Evolutionary conservation across 371 early-diverging fungal species (phyloP).

Genomic region (Lichtheimia corymbifera): DNA sequence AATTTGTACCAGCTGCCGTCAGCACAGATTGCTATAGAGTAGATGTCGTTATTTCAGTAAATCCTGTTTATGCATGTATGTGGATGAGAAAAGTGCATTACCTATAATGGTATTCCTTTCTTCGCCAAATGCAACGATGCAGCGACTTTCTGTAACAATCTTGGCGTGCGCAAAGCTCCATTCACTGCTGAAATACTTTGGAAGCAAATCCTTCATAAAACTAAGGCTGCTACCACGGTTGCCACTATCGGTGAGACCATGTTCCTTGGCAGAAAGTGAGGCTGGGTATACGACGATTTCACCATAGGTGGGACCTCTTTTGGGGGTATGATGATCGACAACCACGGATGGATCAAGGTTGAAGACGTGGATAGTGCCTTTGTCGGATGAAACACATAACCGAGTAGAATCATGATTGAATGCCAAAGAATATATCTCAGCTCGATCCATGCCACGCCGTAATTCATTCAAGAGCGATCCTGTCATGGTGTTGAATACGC

Average conservation of each 20-base stretch:
- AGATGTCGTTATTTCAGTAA: background rate
- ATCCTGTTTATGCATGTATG: background rate
- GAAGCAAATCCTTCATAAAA: conserved; percentile 89
- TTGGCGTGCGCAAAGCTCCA: conserved; percentile 93
- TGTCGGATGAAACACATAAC: conserved; percentile 87
- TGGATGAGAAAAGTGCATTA: conserved; percentile 18
- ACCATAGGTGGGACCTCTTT: conserved; percentile 61
- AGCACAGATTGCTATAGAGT: conserved; percentile 69
- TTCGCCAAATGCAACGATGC: conserved; percentile 80
- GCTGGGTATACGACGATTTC: conserved; percentile 41
- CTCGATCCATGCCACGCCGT: conserved; percentile 87
- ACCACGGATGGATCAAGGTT: conserved; percentile 70
- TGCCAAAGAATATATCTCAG: conserved; percentile 86
- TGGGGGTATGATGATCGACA: conserved; percentile 29
- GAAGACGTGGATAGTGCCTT: conserved; percentile 93
- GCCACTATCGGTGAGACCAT: conserved; percentile 44
- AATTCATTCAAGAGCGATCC: conserved; percentile 83
- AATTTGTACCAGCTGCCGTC: conserved; percentile 88
- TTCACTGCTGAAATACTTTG: conserved; percentile 92
- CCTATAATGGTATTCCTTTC: conserved; percentile 74
- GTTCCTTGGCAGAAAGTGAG: conserved; percentile 24
- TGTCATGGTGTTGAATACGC: conserved; percentile 82
- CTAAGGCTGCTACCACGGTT: conserved; percentile 63
- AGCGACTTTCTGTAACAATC: conserved; percentile 76
- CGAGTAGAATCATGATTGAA: conserved; percentile 81